Conservation (phyloP, 208 protist genomes). For the Wallacemonas sp. region DNA sequence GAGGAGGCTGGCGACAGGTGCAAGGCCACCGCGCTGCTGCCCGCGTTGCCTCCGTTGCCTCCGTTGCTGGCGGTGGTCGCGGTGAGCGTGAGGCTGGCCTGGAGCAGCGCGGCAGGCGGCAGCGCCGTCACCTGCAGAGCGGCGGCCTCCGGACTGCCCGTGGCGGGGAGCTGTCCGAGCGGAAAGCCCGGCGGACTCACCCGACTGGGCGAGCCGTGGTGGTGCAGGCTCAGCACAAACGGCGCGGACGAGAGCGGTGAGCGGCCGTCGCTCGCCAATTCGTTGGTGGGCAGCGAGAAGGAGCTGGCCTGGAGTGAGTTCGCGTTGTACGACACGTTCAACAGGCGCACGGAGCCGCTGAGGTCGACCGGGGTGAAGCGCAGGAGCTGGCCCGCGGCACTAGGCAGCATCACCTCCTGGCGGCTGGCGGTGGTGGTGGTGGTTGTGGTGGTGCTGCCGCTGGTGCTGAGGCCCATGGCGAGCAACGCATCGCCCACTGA, state of each 20-base stretch:
- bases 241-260: background rate
- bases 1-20: background rate
- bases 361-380: slow-evolving; percentile 8
- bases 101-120: no score
- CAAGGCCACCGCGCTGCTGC: no score
- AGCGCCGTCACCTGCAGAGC: no score
- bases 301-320: background rate
- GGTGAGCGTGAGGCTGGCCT: no score
- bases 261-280: background rate
- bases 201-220: no score
- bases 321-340: slow-evolving; percentile 7
- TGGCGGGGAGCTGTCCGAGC: no score
- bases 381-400: slow-evolving; percentile 3
- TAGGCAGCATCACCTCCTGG: background rate
- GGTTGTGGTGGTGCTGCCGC: background rate
- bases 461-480: background rate
- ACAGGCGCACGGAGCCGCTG: slow-evolving; percentile 8
- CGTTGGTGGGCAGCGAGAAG: background rate
- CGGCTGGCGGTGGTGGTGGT: background rate
- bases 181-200: no score
- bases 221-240: no score
- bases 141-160: no score
- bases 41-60: no score
- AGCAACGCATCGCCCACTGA: background rate
- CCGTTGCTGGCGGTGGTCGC: no score